Conservation (phyloP, 2,329 filamentous ascomycete species). For the Aotearoamyces nothofagi region DNA sequence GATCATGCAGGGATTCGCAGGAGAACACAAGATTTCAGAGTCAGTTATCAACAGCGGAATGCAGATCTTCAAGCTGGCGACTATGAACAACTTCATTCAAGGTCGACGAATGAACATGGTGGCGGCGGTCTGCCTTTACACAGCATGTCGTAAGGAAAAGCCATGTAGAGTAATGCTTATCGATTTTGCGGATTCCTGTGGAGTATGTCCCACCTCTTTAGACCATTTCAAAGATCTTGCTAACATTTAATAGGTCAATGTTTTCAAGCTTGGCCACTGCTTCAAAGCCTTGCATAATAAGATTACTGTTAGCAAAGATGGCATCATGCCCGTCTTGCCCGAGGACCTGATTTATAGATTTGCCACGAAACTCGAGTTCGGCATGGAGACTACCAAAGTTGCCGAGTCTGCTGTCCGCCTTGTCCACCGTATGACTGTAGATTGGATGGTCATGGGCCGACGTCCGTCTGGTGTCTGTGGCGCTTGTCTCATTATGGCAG, state of each 20-base stretch:
- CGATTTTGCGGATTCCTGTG: conserved; percentile 76
- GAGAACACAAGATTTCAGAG: conserved; percentile 43
- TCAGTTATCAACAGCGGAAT: conserved; percentile 49
- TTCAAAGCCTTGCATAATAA: conserved; percentile 73
- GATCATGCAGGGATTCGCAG: conserved; percentile 46
- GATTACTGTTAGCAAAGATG: conserved; percentile 52
- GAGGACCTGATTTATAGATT: conserved; percentile 89
- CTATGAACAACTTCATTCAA: conserved; percentile 64
- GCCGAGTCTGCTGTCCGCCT: conserved; percentile 79
- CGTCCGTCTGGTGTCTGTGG: conserved; percentile 89
- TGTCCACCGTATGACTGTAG: conserved; percentile 81
- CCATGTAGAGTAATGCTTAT: conserved; percentile 86
- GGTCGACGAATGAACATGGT: conserved; percentile 77
- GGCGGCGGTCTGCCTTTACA: conserved; percentile 81
- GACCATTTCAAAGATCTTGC: conserved; percentile 4
- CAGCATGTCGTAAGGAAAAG: conserved; percentile 65
- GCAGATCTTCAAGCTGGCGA: conserved; percentile 63
- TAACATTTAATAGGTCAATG: conserved; percentile 49
- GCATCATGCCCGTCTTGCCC: conserved; percentile 56
- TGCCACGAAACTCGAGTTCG: conserved; percentile 84
- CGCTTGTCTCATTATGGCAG: conserved; percentile 84
- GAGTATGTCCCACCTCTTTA: conserved; percentile 21
- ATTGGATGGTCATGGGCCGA: conserved; percentile 95
- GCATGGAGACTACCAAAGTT: conserved; percentile 64
- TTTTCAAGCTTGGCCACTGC: conserved; percentile 79